Conservation (phyloP, 2,329 filamentous ascomycete genomes). For the Fusarium domesticum region DNA sequence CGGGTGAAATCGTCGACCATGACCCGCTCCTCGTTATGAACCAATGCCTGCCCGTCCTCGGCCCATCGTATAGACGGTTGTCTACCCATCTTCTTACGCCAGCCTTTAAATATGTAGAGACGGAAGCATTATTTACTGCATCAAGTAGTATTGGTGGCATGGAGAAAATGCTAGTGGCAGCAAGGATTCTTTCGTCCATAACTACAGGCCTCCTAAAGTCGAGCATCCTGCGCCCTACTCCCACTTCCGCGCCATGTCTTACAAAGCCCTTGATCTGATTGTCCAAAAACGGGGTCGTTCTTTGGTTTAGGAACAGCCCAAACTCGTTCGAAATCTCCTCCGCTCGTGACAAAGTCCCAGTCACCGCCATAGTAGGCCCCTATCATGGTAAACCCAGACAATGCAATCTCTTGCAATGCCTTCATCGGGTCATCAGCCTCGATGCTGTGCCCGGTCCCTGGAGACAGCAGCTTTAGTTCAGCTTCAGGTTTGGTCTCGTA, state of each 20-base stretch:
- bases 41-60: too few species aligned
- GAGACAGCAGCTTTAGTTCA: constrained; percentile 38
- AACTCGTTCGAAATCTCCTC: constrained; percentile 18
- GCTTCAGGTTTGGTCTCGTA: constrained; percentile 39
- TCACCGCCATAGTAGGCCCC: constrained; percentile 45
- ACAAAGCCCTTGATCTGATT: constrained; percentile 1
- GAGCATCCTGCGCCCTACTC: too few species aligned
- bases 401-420: constrained; percentile 35
- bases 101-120: too few species aligned
- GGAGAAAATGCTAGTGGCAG: too few species aligned
- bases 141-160: too few species aligned
- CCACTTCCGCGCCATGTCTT: constrained; percentile 17
- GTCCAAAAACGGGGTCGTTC: constrained; percentile 19
- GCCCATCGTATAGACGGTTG: too few species aligned
- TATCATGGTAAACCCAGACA: constrained; percentile 37
- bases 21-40: too few species aligned
- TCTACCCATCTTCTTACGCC: too few species aligned
- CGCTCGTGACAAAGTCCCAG: constrained; percentile 21
- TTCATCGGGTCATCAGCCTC: constrained; percentile 34
- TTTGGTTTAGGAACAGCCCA: constrained; percentile 22
- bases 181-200: too few species aligned
- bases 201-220: too few species aligned
- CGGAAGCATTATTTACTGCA: too few species aligned
- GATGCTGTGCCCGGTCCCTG: constrained; percentile 40
- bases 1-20: too few species aligned